phyloP scores from a whole-genome alignment of 208 protist genomes.

The Kentomonas sorsogonicus region DNA sequence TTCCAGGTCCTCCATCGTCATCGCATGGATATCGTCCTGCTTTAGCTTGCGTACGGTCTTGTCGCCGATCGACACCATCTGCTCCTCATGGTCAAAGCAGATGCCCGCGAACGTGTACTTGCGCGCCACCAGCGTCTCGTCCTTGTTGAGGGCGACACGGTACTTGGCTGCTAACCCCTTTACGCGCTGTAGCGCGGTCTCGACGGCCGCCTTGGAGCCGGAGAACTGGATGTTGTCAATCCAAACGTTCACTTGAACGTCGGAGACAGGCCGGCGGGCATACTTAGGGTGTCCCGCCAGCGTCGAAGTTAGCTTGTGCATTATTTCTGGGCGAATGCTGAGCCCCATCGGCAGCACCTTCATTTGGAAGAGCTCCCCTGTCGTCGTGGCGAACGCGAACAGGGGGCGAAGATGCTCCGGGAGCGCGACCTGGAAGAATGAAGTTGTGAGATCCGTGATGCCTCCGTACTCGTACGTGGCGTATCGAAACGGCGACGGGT shows the following conservation, averaged over 20 bases:
- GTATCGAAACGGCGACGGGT: not conserved
- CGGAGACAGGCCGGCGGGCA: not conserved
- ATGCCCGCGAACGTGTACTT: slow-evolving; percentile 17
- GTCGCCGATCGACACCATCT: not conserved
- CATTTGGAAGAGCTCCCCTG: slow-evolving; percentile 13
- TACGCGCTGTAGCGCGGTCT: slow-evolving; percentile 7
- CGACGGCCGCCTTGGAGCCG: slow-evolving; percentile 6
- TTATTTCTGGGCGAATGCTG: slow-evolving; percentile 20
- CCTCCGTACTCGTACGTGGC: slow-evolving; percentile 10
- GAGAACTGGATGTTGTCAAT: slow-evolving; percentile 29
- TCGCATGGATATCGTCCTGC: not conserved
- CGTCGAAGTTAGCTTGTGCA: slow-evolving; percentile 16
- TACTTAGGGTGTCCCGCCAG: slow-evolving; percentile 14
- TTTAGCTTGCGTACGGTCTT: slow-evolving; percentile 14
- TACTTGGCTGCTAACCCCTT: not conserved
- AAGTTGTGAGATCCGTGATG: slow-evolving; percentile 14
- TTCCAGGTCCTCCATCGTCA: slow-evolving; percentile 11
- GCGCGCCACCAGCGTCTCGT: slow-evolving; percentile 13
- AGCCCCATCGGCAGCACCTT: slow-evolving; percentile 22
- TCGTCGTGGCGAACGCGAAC: not conserved
- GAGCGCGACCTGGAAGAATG: slow-evolving; percentile 17
- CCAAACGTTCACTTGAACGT: slow-evolving; percentile 18
- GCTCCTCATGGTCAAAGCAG: slow-evolving; percentile 5
- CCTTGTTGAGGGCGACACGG: slow-evolving; percentile 12
- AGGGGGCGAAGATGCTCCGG: not conserved